Base-by-base conservation (phyloP, 2,329 filamentous ascomycete genomes). In the Neodidymelliopsis sp. region DNA sequence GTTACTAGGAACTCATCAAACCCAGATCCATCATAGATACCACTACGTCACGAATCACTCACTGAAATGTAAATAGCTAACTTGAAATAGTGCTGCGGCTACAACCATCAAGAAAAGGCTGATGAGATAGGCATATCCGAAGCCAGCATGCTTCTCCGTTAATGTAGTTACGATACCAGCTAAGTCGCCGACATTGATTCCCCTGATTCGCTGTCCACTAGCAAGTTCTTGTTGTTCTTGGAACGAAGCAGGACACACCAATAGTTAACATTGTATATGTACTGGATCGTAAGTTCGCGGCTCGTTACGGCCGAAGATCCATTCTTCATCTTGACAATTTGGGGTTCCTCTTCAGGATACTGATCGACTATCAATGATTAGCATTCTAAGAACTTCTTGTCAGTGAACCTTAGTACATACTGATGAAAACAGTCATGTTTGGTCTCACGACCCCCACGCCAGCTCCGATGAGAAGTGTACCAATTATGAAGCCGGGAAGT, bases 141-240 rank as follows among this genome's bases (percentile, higher is more conserved):
- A 90, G 7, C 84, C 85, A 50, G 85, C 72, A 64, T 86, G 79
- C 54, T 80, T 75, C 69, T 90, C 87, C 77, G 88, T 81, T 64
- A 84, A 84, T 2, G 82, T 83, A 1, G 84, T 89, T 11, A 41
- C 22, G 33, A 49, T 41, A 31, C 83, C 74, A 0, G 82, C 87
- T 10, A 90, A 77, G 4, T 83, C 81, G 19, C 86, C 87, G 23
- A 89, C 59, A 71, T 90, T 89, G 71, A 54, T 41, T 28, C 19
- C 63, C 36, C 49, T 51, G 13, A 40, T 40, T 20, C 19, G 24
- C 25, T 15, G 11, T 43, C 12, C 25, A 48, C 41, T 15, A 35
- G 36, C 36, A 39, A 27, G 12, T 27, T 13, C 8, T 13, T 22
- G 24, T 13, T 10, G 8, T 19, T 13, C 24, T 12, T 39, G 18